These are phyloP conservation scores for Cryomyces minteri DNA, from an alignment of 495 filamentous ascomycete species.

Conservation along the genomic window DNA sequence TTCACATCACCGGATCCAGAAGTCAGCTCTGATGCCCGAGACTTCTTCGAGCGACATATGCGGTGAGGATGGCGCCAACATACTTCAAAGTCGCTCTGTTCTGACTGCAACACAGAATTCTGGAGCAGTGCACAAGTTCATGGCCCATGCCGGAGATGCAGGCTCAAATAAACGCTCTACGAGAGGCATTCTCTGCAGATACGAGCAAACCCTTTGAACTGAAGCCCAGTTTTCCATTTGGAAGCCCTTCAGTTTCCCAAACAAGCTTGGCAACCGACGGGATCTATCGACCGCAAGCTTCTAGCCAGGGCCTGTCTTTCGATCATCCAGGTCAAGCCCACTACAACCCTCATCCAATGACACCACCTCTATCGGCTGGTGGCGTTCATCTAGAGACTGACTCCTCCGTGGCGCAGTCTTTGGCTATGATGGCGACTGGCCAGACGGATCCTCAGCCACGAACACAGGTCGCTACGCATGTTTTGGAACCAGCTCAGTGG, in stretches of 20 bases:
- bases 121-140: constrained; percentile 65
- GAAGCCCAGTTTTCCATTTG: constrained; percentile 75
- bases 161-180: constrained; percentile 72
- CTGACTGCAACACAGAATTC: constrained; percentile 22
- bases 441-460: constrained; percentile 20
- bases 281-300: constrained; percentile 9
- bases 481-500: constrained; percentile 60
- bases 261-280: constrained; percentile 5
- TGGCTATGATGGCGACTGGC: constrained; percentile 54
- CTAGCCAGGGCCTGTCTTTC: constrained; percentile 13
- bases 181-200: constrained; percentile 87
- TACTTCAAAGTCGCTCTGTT: too few species aligned
- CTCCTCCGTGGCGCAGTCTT: constrained; percentile 57
- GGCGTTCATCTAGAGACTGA: constrained; percentile 57
- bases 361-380: constrained; percentile 63
- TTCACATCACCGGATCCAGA: constrained; percentile 88
- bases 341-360: constrained; percentile 60
- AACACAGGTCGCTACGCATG: constrained; percentile 31
- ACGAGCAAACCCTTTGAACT: constrained; percentile 70
- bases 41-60: constrained; percentile 93
- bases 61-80: constrained; percentile 17
- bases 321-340: constrained; percentile 47
- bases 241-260: constrained; percentile 46
- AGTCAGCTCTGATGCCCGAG: constrained; percentile 64
- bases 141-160: constrained; percentile 93